Conservation (phyloP, 352 stramenopile species). For the Pythium utonaiense region DNA sequence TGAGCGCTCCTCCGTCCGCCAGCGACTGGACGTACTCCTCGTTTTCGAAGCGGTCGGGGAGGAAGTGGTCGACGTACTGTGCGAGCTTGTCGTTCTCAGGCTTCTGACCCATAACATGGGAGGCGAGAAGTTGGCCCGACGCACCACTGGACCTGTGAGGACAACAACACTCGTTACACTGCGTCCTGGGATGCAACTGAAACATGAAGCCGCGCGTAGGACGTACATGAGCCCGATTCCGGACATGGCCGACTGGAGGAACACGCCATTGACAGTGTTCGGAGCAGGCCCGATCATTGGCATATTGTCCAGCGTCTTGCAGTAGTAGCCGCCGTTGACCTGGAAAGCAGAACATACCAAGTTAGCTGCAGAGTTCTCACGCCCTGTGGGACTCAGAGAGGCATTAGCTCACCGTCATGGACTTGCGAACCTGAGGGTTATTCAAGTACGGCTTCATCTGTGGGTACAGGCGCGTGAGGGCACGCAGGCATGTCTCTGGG, state of each 20-base stretch:
- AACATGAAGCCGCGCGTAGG: no score
- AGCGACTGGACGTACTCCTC: conserved; percentile 55
- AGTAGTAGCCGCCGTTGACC: conserved; percentile 77
- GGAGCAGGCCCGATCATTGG: conserved; percentile 63
- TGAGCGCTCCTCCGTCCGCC: conserved; percentile 34
- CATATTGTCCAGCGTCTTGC: conserved; percentile 75
- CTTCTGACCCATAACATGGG: conserved; percentile 55
- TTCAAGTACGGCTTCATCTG: conserved; percentile 59
- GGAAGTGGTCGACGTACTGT: conserved; percentile 46
- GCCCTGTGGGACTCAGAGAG: no score
- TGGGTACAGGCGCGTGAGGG: conserved; percentile 53
- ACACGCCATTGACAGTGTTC: conserved; percentile 58
- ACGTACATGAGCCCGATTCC: conserved; percentile 72
- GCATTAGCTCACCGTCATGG: conserved; percentile 61
- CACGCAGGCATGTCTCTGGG: conserved; percentile 61
- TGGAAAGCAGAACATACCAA: conserved; percentile 16
- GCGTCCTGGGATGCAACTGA: no score
- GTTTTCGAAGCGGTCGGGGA: conserved; percentile 64
- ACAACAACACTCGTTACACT: background rate
- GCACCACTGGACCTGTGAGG: conserved; percentile 55
- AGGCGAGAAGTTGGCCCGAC: conserved; percentile 58
- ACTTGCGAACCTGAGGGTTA: conserved; percentile 49
- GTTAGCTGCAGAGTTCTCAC: no score
- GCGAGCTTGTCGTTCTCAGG: conserved; percentile 41
- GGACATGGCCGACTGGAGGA: conserved; percentile 68